Evolutionary conservation across 495 filamentous ascomycete species (phyloP).

Genomic region (Tuber calosporum): DNA sequence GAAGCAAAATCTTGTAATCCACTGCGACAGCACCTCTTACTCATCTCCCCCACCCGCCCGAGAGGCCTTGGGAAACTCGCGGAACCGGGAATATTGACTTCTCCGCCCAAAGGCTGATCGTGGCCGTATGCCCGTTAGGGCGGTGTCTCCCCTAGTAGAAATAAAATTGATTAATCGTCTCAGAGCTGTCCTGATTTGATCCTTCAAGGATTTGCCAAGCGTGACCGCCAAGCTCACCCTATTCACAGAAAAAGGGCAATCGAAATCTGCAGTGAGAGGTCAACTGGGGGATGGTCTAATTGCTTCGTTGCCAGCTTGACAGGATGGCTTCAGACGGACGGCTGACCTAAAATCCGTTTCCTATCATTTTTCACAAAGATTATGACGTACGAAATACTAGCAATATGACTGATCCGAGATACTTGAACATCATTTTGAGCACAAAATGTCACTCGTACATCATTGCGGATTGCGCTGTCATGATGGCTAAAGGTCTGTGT

Average conservation of each 20-base stretch:
- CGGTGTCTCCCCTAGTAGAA: no score
- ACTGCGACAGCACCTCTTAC: background rate
- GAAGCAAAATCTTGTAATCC: background rate
- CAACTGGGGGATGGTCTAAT: background rate
- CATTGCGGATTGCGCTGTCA: background rate
- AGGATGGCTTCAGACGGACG: background rate
- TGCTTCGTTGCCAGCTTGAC: background rate
- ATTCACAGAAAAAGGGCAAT: background rate
- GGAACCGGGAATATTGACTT: background rate
- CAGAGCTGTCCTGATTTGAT: background rate
- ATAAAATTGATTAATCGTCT: no score
- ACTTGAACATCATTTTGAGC: background rate
- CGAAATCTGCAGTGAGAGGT: background rate
- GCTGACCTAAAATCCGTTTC: background rate
- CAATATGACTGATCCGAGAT: background rate
- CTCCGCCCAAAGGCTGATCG: background rate
- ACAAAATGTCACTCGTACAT: background rate
- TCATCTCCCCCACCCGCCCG: background rate
- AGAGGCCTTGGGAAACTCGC: background rate
- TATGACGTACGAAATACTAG: background rate
- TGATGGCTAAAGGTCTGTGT: background rate
- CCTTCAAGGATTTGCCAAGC: background rate
- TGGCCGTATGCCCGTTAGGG: no score
- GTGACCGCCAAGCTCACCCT: background rate
- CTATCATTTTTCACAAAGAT: background rate